These are phyloP conservation scores for Schwanniomyces polymorphus DNA, from an alignment of 805 yeast species.

Conservation along the genomic window DNA sequence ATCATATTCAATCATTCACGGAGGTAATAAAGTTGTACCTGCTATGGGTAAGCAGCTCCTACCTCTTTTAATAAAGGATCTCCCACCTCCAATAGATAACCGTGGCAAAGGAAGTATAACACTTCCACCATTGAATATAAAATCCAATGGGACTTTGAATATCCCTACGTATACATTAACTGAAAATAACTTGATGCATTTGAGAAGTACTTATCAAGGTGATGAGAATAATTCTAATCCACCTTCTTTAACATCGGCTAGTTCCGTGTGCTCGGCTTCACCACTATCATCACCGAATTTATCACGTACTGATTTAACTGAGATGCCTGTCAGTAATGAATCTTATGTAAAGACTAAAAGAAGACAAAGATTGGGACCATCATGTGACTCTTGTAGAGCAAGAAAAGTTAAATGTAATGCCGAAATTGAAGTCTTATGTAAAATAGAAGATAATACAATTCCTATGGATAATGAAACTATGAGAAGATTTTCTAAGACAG, in stretches of 20 bases:
- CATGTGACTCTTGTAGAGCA: slow-evolving; percentile 69
- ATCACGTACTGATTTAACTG: neutral
- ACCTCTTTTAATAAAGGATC: slow-evolving; percentile 4
- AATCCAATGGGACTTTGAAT: neutral
- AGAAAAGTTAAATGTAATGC: slow-evolving; percentile 78
- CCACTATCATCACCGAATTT: slow-evolving; percentile 8
- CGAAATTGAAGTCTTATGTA: slow-evolving; percentile 45
- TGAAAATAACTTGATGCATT: slow-evolving; percentile 5
- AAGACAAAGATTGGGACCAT: slow-evolving; percentile 72
- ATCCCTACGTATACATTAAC: slow-evolving; percentile 3
- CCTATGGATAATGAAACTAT: neutral
- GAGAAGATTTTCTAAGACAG: slow-evolving; percentile 1
- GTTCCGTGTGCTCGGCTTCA: slow-evolving; percentile 7
- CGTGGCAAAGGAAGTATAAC: neutral
- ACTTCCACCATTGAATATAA: slow-evolving; percentile 4
- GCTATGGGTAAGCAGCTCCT: neutral
- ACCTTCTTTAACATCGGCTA: slow-evolving; percentile 2
- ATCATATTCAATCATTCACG: slow-evolving; percentile 40
- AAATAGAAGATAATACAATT: slow-evolving; percentile 1
- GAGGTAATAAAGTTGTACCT: slow-evolving; percentile 15
- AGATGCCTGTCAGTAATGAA: no score
- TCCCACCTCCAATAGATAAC: neutral
- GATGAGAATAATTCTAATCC: neutral
- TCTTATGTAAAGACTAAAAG: slow-evolving; percentile 18
- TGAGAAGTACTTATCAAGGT: neutral